Conservation (phyloP, 179 eudicot genomes). For the Dionaea muscipula region DNA sequence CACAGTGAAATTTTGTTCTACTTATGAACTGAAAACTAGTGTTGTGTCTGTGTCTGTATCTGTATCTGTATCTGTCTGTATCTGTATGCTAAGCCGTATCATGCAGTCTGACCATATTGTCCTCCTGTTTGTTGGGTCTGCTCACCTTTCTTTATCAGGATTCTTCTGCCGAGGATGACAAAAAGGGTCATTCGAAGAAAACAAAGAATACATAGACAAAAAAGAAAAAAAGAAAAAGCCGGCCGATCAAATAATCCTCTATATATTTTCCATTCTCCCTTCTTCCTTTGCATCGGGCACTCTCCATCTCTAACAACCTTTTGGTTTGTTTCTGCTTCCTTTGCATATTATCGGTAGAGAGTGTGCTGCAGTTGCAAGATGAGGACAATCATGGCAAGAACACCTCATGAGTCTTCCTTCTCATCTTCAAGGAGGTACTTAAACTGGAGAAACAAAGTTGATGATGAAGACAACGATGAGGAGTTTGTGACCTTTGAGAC, state of each 20-base stretch:
- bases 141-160: slow-evolving; percentile 33
- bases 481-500: slow-evolving; percentile 26
- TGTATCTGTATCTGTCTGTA: no score
- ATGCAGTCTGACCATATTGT: slow-evolving; percentile 3
- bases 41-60: no score
- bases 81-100: no score
- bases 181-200: not conserved
- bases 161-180: not conserved
- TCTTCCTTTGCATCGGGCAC: not conserved
- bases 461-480: slow-evolving; percentile 22
- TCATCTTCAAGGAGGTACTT: slow-evolving; percentile 73
- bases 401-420: slow-evolving; percentile 50
- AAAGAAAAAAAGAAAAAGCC: no score
- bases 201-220: no score
- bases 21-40: no score
- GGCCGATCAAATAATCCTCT: not conserved
- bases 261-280: not conserved
- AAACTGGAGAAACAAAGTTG: slow-evolving; percentile 43
- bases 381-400: slow-evolving; percentile 62
- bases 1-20: not conserved
- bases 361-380: slow-evolving; percentile 13
- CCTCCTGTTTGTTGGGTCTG: slow-evolving; percentile 38
- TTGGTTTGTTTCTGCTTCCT: not conserved
- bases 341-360: not conserved
- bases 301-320: slow-evolving; percentile 5